Percentiles rank a stretch among this genome's conserved stretches.
Evolutionary conservation across 2,329 filamentous ascomycete species (phyloP).

Genomic region (Zasmidium angulare): DNA sequence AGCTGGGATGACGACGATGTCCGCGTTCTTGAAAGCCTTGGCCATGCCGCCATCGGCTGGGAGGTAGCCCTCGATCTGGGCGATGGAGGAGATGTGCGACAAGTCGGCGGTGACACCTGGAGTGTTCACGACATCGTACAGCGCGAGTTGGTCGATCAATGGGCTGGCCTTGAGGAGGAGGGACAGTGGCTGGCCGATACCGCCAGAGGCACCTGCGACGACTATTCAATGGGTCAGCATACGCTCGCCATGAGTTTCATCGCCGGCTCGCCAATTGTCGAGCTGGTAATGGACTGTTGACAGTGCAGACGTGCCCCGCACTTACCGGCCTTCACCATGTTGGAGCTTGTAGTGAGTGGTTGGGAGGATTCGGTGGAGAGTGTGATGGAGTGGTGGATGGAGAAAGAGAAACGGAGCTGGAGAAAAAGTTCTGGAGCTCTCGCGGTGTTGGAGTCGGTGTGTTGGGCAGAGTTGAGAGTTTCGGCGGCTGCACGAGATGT

Average conservation of each 20-base stretch:
- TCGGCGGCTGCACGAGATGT: not conserved
- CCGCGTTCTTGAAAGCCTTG: constrained; percentile 84
- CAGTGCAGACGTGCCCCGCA: constrained; percentile 5
- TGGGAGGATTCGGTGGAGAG: constrained; percentile 7
- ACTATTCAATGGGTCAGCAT: constrained; percentile 38
- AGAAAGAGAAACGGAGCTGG: constrained; percentile 5
- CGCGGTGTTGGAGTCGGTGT: not conserved
- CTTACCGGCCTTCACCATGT: constrained; percentile 33
- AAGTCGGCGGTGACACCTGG: constrained; percentile 94
- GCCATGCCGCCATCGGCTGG: constrained; percentile 78
- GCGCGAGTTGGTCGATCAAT: constrained; percentile 84
- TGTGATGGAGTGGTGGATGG: constrained; percentile 2
- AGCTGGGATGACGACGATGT: constrained; percentile 95
- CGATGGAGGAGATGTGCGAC: constrained; percentile 91
- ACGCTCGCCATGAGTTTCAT: not conserved
- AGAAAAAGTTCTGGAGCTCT: constrained; percentile 1
- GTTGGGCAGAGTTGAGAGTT: not conserved
- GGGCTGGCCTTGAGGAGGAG: constrained; percentile 91
- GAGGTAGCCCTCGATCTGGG: constrained; percentile 84
- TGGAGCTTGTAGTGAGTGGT: constrained; percentile 15
- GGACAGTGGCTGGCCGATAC: constrained; percentile 98
- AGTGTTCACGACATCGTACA: constrained; percentile 99
- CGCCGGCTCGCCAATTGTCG: not conserved
- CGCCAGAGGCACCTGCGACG: constrained; percentile 94
- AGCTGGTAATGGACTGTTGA: constrained; percentile 9